Percentiles rank a stretch among this genome's conserved stretches.
phyloP scores from a whole-genome alignment of 2,329 filamentous ascomycete species.

The Phialocephala subalpina region DNA sequence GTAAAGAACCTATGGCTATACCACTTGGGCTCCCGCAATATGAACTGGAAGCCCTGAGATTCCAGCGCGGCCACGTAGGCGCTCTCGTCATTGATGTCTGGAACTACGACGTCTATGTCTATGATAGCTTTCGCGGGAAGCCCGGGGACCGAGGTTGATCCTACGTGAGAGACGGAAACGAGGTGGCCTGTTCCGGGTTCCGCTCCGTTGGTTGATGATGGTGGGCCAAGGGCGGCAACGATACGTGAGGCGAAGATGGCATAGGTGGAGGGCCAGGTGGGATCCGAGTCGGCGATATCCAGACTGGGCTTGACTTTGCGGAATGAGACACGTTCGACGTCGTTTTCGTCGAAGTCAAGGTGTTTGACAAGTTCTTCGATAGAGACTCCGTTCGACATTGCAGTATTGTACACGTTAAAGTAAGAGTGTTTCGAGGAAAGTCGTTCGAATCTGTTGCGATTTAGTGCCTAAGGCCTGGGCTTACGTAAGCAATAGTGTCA shows the following conservation, averaged over 20 bases:
- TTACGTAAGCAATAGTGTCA: not conserved
- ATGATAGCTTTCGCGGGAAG: slow-evolving; percentile 60
- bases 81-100: slow-evolving; percentile 49
- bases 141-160: slow-evolving; percentile 57
- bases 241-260: slow-evolving; percentile 14
- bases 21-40: slow-evolving; percentile 55
- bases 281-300: slow-evolving; percentile 14
- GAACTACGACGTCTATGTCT: slow-evolving; percentile 57
- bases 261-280: slow-evolving; percentile 15
- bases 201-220: slow-evolving; percentile 8
- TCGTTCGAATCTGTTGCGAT: slow-evolving; percentile 4
- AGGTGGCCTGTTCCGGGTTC: slow-evolving; percentile 6
- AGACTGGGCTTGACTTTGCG: slow-evolving; percentile 16
- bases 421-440: slow-evolving; percentile 7
- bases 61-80: slow-evolving; percentile 54
- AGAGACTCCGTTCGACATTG: slow-evolving; percentile 17
- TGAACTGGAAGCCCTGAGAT: slow-evolving; percentile 53
- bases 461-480: not conserved
- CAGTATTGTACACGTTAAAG: slow-evolving; percentile 5
- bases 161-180: slow-evolving; percentile 51
- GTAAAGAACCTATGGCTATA: slow-evolving; percentile 57
- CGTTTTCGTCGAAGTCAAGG: not conserved
- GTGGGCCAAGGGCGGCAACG: slow-evolving; percentile 11
- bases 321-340: slow-evolving; percentile 16
- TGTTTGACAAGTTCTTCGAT: slow-evolving; percentile 7